Percentiles rank a stretch among this genome's conserved stretches.
phyloP scores from a whole-genome alignment of 2,329 filamentous ascomycete species.

The Drechslerella stenobrocha region DNA sequence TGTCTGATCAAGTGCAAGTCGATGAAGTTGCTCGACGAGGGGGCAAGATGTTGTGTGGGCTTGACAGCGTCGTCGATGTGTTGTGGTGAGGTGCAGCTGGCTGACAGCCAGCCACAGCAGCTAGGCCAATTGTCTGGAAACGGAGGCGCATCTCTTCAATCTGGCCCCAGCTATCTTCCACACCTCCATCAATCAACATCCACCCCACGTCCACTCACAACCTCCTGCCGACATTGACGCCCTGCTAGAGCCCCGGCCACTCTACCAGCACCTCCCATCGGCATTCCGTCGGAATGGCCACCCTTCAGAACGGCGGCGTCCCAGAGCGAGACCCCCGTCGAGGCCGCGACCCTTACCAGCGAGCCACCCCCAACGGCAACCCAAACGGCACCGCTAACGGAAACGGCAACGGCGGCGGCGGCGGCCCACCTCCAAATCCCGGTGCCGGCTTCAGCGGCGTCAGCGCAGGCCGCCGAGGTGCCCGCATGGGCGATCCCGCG shows the following conservation, averaged over 20 bases:
- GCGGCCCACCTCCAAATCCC: too few relatives aligned
- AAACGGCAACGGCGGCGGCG: too few relatives aligned
- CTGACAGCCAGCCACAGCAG: too few relatives aligned
- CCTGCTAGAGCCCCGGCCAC: too few relatives aligned
- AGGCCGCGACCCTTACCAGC: conserved; percentile 42
- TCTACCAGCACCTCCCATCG: too few relatives aligned
- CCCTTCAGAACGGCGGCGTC: conserved; percentile 35
- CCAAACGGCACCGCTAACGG: too few relatives aligned
- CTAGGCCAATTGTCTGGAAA: not conserved
- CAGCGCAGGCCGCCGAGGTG: not conserved
- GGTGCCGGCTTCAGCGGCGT: not conserved
- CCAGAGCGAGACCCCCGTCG: conserved; percentile 44
- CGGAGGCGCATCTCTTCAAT: not conserved
- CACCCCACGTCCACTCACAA: not conserved
- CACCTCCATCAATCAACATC: conserved; percentile 14
- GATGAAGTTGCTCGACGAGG: too few relatives aligned
- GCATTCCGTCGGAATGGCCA: too few relatives aligned
- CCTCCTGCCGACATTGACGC: conserved; percentile 5
- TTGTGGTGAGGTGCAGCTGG: not conserved
- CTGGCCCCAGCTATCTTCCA: conserved; percentile 23
- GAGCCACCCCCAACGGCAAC: conserved; percentile 11
- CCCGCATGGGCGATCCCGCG: not conserved
- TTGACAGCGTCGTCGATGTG: not conserved
- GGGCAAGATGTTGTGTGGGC: too few relatives aligned
- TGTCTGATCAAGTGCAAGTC: too few relatives aligned